Evolutionary conservation across 805 yeast species (phyloP), one percentile per base, ranked within the genome.

Genomic region (Komagataella mondaviorum): DNA sequence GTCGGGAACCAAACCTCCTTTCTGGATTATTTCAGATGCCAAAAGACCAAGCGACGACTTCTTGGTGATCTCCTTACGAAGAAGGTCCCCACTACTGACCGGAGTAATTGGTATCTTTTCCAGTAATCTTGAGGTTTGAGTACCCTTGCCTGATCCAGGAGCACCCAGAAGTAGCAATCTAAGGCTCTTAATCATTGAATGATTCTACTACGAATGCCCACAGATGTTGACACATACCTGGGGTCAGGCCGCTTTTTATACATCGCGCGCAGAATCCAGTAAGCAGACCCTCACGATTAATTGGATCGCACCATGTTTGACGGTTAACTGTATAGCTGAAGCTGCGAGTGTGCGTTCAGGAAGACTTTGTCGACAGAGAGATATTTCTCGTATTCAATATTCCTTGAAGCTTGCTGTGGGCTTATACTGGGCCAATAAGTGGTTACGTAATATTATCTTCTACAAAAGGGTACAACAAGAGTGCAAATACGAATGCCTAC

Each of bases 141-240:
- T 90, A 1, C 97, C 97, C 63, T 90, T 90, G 1, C 98, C 98
- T 1, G 96, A 76, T 0, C 98, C 98, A 0, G 98, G 98, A 0
- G 97, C 96, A 3, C 97, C 97, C 23, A 91, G 68, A 6, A 90
- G 70, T 23, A 90, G 71, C 44, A 88, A 65, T 58, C 96, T 70
- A 16, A 85, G 62, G 1, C 90, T 82, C 46, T 56, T 64, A 6
- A 36, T 45, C 6, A 59, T 30, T 10, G 39, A 30, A 8, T 30
- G 39, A 30, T 30, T 12, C 39, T 30, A 30, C 39, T 2, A 30
- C 39, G 39, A 30, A 30, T 30, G 39, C 39, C 14, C 39, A 5
- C 39, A 30, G 39, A 30, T 30, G 39, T 4, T 30, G 39, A 30
- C 39, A 30, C 6, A 30, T 30, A 30, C 39, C 39, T 30, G 39